phyloP scores from a whole-genome alignment of 176 grass and related monocot species.

The Carex parvula region DNA sequence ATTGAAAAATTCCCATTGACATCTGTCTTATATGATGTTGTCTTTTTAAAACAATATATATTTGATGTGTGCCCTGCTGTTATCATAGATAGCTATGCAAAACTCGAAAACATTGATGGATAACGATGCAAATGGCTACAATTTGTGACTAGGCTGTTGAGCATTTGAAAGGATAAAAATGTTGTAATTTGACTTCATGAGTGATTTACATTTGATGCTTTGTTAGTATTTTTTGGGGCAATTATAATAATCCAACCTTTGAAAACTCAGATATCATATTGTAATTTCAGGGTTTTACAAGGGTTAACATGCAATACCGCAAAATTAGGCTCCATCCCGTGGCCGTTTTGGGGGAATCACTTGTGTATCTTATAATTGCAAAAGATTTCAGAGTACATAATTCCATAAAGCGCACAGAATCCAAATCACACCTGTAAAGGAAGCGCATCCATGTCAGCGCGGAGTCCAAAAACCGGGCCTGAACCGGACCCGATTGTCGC shows the following conservation, averaged over 20 bases:
- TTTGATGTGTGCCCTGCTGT: not conserved
- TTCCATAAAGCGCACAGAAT: not conserved
- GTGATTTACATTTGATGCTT: not conserved
- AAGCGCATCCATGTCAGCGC: constrained; percentile 91
- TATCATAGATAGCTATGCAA: not conserved
- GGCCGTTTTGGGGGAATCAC: not conserved
- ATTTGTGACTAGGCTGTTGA: not conserved
- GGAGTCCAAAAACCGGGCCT: constrained; percentile 55
- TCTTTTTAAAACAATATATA: not conserved
- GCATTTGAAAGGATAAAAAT: too few species aligned
- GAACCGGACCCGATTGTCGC: constrained; percentile 31
- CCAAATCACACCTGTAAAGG: constrained; percentile 51
- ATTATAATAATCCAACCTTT: not conserved
- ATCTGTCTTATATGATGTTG: not conserved
- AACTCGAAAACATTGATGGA: not conserved
- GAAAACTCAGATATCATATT: not conserved
- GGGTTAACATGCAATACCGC: not conserved
- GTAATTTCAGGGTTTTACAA: not conserved
- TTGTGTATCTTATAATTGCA: not conserved
- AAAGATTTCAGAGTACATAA: not conserved
- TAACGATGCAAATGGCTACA: not conserved
- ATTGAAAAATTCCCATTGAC: not conserved
- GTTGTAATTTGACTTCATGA: not conserved
- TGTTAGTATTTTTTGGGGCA: not conserved
- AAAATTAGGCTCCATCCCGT: not conserved